Evolutionary conservation across 2,329 filamentous ascomycete genomes (phyloP).

Genomic region (Kalaharituber pfeilii): DNA sequence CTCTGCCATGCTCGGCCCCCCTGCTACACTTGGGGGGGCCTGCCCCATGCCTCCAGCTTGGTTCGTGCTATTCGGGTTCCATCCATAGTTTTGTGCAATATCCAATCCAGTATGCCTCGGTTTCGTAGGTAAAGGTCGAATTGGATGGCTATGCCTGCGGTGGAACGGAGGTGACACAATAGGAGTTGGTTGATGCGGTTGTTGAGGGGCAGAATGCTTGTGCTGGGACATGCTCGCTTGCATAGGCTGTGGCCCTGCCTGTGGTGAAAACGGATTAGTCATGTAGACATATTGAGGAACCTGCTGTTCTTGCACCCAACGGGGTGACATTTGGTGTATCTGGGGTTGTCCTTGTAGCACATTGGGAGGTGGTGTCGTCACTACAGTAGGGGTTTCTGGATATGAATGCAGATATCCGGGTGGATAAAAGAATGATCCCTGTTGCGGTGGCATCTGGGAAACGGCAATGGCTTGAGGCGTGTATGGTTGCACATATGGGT

Average conservation of each 20-base stretch:
- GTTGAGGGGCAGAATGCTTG: background rate
- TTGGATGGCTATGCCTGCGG: background rate
- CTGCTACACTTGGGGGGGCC: no score
- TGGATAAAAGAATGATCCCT: background rate
- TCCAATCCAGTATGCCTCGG: no score
- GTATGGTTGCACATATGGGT: background rate
- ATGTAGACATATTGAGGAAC: background rate
- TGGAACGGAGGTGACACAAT: background rate
- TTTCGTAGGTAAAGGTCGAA: no score
- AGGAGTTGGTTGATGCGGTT: background rate
- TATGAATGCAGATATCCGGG: background rate
- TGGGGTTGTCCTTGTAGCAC: background rate
- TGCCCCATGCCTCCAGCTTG: no score
- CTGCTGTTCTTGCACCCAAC: background rate
- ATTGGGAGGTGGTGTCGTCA: background rate
- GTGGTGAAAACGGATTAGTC: background rate
- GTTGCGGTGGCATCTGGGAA: background rate
- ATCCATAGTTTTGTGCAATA: background rate
- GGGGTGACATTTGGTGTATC: background rate
- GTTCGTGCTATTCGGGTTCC: no score
- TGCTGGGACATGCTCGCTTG: background rate
- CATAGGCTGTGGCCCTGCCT: background rate
- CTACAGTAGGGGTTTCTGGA: background rate
- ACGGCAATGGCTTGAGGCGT: background rate
- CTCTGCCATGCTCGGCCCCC: no score